Evolutionary conservation across 257 asterid species (phyloP).

Genomic region (Solanum neorickii): DNA sequence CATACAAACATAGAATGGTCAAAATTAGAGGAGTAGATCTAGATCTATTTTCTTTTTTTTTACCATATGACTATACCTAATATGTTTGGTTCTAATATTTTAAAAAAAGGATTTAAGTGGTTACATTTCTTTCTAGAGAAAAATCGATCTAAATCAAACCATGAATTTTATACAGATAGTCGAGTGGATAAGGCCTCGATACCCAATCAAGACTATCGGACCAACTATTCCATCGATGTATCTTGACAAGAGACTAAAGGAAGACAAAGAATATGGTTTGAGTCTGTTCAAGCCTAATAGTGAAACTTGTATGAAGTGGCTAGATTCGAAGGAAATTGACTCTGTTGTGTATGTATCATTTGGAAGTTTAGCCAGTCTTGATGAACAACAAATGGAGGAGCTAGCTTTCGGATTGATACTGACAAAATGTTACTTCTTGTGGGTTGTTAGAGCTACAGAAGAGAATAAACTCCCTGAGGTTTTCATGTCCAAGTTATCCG

Average conservation of each 20-base stretch:
- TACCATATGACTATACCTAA: not conserved
- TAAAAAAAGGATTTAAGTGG: not conserved
- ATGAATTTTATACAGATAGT: not conserved
- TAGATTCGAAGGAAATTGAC: not conserved
- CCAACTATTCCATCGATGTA: not conserved
- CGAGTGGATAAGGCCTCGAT: not conserved
- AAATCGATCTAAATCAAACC: not conserved
- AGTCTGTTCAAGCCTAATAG: slow-evolving; percentile 11
- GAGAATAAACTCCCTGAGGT: slow-evolving; percentile 14
- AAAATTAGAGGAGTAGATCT: not conserved
- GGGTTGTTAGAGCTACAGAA: slow-evolving; percentile 31
- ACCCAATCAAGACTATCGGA: not conserved
- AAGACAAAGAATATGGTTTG: slow-evolving; percentile 2
- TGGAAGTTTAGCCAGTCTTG: not conserved
- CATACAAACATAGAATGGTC: not conserved
- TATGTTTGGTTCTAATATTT: not conserved
- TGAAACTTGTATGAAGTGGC: not conserved
- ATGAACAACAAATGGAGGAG: slow-evolving; percentile 27
- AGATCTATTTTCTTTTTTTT: not conserved
- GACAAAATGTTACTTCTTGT: not conserved
- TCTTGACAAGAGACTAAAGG: not conserved
- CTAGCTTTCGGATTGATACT: slow-evolving; percentile 1
- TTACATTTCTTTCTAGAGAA: not conserved
- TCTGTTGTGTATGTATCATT: not conserved
- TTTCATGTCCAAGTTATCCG: not conserved